A percentile compares a stretch with the other conserved stretches of the same genome.
Conservation (phyloP, 345 rosid species). For the Cardamine resedifolia region DNA sequence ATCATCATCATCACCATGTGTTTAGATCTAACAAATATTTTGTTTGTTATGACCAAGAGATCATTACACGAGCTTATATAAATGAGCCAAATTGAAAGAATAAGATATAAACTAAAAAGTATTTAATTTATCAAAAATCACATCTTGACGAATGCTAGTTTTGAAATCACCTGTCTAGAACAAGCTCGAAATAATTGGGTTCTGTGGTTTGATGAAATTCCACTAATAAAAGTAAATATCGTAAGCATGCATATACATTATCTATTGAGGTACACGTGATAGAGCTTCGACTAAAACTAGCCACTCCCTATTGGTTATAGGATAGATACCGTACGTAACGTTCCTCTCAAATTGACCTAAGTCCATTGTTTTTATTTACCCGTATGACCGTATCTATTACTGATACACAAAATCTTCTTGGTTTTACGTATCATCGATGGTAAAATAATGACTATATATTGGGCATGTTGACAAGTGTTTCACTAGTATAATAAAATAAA, state of each 20-base stretch:
- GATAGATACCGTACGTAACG: constrained; percentile 35
- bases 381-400: constrained; percentile 12
- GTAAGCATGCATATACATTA: not conserved
- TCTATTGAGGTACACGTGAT: constrained; percentile 33
- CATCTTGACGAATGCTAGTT: not conserved
- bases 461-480: not conserved
- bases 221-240: not conserved
- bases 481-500: constrained; percentile 3
- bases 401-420: constrained; percentile 38
- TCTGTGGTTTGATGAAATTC: constrained; percentile 3
- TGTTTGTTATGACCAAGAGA: not conserved
- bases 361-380: constrained; percentile 33
- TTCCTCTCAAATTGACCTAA: constrained; percentile 35
- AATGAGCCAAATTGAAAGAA: not conserved
- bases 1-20: not conserved
- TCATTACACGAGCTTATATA: not conserved
- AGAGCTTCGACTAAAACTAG: constrained; percentile 12
- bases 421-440: constrained; percentile 35
- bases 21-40: not conserved
- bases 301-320: constrained; percentile 26
- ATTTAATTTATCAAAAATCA: not conserved
- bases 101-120: not conserved
- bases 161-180: not conserved
- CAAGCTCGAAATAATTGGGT: not conserved
- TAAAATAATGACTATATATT: constrained; percentile 12